Evolutionary conservation across 257 asterid genomes (phyloP), one percentile per base, ranked within the genome.

Genomic region (Fraxinus americana): DNA sequence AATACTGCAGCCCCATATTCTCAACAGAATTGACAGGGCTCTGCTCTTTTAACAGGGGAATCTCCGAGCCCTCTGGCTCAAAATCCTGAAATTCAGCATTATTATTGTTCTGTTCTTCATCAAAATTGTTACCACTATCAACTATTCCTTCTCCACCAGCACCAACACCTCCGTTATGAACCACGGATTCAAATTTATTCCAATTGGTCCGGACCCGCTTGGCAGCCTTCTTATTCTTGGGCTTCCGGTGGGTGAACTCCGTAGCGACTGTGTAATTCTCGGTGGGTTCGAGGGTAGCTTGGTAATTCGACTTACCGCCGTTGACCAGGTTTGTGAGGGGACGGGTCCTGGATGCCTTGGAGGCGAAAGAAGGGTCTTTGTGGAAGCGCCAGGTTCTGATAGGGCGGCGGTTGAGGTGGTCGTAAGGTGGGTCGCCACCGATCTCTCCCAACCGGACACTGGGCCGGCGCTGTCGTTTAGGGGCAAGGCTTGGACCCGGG

Each of bases 401-500:
- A 78, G 88, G 85, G 54, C 93, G 94, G 3, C 96, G 86, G n/a
- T 77, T 80, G 75, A 82, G 91, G 25, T 89, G 75, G 34, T 94
- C 99, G 76, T 80, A 90, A 19, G 94, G 83, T 4, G 91, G 90
- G 77, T 91, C 92, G 36, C 88, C 94, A 19, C 99, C 99, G 90
- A 95, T 95, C 90, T 95, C 99, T 30, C 99, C 99, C 59, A 95
- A 86, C 54, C 99, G 91, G 79, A 95, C 98, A 84, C 98, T 95
- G 73, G 99, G 99, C 25, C 99, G 96, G 82, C 99, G 97, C 87
- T 93, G 99, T 11, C 99, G 90, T 75, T 95, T 95, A 21, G 99
- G 89, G 34, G 91, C 95, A 38, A 89, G 81, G 45, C 91, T 48
- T 76, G 88, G 73, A 83, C 89, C 86, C 77, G 84, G 36, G 52